phyloP scores from a whole-genome alignment of 1,284 basidiomycete species.

The Trametes versicolor region DNA sequence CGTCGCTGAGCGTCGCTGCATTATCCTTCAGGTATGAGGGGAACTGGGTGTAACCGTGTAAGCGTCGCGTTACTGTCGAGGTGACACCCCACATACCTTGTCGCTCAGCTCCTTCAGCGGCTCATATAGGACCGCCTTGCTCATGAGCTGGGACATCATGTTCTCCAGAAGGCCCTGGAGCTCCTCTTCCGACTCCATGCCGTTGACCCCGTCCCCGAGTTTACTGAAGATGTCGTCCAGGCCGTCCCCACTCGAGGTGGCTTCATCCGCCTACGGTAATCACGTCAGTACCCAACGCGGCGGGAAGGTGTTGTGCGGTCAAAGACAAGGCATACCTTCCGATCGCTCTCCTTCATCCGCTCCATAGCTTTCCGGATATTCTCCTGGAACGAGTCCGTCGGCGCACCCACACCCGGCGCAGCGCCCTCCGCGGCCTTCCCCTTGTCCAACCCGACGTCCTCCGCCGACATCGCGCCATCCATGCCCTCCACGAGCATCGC shows the following conservation, averaged over 20 bases:
- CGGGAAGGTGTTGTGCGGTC: not conserved
- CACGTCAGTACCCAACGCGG: not conserved
- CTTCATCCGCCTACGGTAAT: conserved; percentile 43
- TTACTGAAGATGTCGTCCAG: conserved; percentile 31
- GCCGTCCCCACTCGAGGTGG: conserved; percentile 45
- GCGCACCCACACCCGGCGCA: conserved; percentile 19
- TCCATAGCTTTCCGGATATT: conserved; percentile 85
- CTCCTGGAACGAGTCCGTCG: conserved; percentile 72
- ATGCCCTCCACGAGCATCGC: conserved; percentile 78
- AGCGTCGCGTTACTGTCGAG: not conserved
- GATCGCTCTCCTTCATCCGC: conserved; percentile 80
- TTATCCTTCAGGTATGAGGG: conserved; percentile 79
- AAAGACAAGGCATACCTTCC: conserved; percentile 44
- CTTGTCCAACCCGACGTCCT: conserved; percentile 37
- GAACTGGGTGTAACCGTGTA: conserved; percentile 62
- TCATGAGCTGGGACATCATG: conserved; percentile 96
- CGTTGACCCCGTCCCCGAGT: conserved; percentile 32
- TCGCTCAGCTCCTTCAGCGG: conserved; percentile 90
- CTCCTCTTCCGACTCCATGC: conserved; percentile 64
- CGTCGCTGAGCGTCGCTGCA: conserved; percentile 57
- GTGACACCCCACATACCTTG: conserved; percentile 62
- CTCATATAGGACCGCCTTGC: conserved; percentile 92
- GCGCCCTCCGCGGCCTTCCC: conserved; percentile 34
- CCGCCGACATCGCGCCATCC: conserved; percentile 56
- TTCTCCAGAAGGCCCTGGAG: conserved; percentile 84